phyloP scores from a whole-genome alignment of 2,329 filamentous ascomycete species.

The Myriosclerotinia scirpicola region DNA sequence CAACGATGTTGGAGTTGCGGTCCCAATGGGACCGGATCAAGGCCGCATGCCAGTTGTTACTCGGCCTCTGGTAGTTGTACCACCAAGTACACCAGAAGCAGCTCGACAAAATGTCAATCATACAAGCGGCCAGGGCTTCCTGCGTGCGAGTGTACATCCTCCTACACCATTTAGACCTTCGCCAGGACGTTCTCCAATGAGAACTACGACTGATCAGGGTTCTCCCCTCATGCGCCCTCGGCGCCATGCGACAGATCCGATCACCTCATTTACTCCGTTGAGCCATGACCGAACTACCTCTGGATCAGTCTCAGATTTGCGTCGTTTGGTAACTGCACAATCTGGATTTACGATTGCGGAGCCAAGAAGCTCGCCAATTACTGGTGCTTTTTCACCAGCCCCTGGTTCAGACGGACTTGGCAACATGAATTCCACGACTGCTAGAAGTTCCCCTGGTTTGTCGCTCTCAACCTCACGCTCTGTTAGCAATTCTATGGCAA shows the following conservation, averaged over 20 bases:
- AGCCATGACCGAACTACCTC: background rate
- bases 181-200: background rate
- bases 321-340: background rate
- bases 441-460: conserved; percentile 9
- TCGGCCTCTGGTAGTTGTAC: conserved; percentile 3
- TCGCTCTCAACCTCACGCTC: background rate
- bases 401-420: background rate
- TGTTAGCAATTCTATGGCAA: background rate
- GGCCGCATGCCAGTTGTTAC: background rate
- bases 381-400: background rate
- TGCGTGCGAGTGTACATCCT: background rate
- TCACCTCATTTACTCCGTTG: background rate
- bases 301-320: conserved; percentile 8
- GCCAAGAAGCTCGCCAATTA: background rate
- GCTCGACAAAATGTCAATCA: too few species aligned
- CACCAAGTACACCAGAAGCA: background rate
- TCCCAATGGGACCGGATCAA: background rate
- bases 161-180: background rate
- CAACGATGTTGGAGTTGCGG: background rate
- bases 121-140: background rate
- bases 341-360: background rate
- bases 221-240: conserved; percentile 14
- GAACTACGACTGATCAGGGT: conserved; percentile 17
- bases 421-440: background rate
- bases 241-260: background rate